Evolutionary conservation across 1,284 basidiomycete species (phyloP), one percentile per base, ranked within the genome.

Genomic region (Earliella scabrosa): DNA sequence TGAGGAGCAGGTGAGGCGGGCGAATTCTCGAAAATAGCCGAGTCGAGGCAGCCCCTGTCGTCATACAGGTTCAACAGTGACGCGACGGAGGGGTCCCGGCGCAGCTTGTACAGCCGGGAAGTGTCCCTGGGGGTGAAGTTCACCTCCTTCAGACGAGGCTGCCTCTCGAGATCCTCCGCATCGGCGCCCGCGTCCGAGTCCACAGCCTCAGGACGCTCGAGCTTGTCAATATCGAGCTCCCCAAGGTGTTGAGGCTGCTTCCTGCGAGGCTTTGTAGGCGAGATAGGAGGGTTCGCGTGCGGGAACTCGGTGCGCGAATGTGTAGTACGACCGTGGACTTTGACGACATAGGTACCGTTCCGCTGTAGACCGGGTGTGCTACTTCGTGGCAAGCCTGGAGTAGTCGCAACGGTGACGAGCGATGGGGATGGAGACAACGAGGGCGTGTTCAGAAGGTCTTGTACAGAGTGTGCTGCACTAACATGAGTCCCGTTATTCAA

Each of bases 11-110:
- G 73, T 4, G 77, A 76, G 20, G 77, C 75, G 16, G 81, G 79
- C 10, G 82, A 80, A 61, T 88, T 89, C 0, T 86, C 85, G 66
- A 92, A 92, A 5, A 81, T 80, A 40, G 79, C 70, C 1, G 78
- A 75, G 18, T 83, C 77, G 31, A 92, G 74, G 50, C 78, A 78
- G 8, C 89, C 89, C 52, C 88, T 75, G 9, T 88, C 82, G 64
- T 92, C 88, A 62, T 90, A 92, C 65, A 90, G 75, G 51, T 83
- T 77, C 27, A 92, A 71, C 26, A 92, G 72, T 60, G 86, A 90
- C 8, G 78, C 86, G 31, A 92, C 87, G 18, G 90, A 92, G 4
- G 90, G 88, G 58, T 92, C 89, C 40, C 83, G 82, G 45, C 85
- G 85, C 41, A 92, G 77, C 16, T 79, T 73, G n/a, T 80, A 70